Conservation (phyloP, 2,329 filamentous ascomycete species). For the Monosporascus ibericus region DNA sequence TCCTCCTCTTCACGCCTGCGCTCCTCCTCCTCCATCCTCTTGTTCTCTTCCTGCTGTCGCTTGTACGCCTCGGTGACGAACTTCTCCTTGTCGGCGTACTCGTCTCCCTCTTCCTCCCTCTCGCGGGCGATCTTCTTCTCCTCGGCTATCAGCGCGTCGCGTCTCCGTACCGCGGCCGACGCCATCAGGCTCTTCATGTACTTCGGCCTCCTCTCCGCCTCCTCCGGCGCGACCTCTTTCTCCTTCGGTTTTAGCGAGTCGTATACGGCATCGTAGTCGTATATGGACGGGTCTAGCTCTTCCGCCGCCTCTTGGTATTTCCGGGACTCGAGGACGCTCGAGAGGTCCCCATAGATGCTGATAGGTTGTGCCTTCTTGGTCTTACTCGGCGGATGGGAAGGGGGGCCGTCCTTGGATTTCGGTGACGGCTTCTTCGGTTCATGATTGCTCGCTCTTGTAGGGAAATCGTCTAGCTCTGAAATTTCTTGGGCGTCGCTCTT, state of each 20-base stretch:
- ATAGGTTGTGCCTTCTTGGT: conserved; percentile 32
- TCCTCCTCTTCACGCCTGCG: conserved; percentile 57
- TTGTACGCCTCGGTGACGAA: conserved; percentile 83
- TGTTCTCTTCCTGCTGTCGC: conserved; percentile 71
- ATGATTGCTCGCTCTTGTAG: conserved; percentile 19
- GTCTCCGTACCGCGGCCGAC: conserved; percentile 69
- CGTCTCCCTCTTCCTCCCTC: conserved; percentile 73
- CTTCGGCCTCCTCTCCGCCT: conserved; percentile 60
- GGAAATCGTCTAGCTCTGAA: conserved; percentile 51
- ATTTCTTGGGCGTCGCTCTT: conserved; percentile 41
- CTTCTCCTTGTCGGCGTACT: conserved; percentile 76
- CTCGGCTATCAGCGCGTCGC: conserved; percentile 70
- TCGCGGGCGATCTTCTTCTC: conserved; percentile 76
- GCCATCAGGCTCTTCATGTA: conserved; percentile 73
- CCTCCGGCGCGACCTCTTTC: conserved; percentile 38
- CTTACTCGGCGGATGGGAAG: conserved; percentile 36
- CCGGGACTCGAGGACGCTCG: conserved; percentile 56
- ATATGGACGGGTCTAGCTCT: conserved; percentile 65
- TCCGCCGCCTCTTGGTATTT: conserved; percentile 60
- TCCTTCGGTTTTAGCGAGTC: conserved; percentile 66
- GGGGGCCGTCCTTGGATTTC: conserved; percentile 23
- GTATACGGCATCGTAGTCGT: conserved; percentile 81
- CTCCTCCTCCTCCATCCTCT: conserved; percentile 66
- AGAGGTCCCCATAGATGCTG: conserved; percentile 58
- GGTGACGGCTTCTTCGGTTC: conserved; percentile 23